phyloP scores from a whole-genome alignment of 768 basidiomycete genomes.

The Tulasnella sp. region DNA sequence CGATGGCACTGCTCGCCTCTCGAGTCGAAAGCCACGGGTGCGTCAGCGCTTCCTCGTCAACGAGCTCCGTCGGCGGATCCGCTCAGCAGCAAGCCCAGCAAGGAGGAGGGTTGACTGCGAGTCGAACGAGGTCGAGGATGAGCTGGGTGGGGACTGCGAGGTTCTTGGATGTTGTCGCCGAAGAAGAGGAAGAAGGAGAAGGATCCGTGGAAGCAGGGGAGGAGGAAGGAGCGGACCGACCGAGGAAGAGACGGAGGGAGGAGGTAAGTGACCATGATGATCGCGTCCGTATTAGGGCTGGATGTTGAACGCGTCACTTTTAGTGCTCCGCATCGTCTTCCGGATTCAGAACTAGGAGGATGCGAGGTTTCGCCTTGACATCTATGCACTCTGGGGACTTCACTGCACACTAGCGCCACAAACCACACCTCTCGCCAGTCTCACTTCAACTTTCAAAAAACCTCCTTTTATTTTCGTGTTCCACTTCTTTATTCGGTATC shows the following conservation, averaged over 20 bases:
- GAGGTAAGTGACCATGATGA: background rate
- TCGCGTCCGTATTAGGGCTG: background rate
- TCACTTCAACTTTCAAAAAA: background rate
- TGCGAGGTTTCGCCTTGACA: background rate
- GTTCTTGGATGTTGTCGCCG: constrained; percentile 12
- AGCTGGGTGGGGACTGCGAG: background rate
- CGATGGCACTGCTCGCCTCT: background rate
- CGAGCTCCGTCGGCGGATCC: background rate
- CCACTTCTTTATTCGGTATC: background rate
- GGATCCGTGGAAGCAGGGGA: background rate
- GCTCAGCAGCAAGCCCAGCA: background rate
- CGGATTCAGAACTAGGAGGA: background rate
- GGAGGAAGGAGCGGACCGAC: background rate
- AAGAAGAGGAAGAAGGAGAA: constrained; percentile 14
- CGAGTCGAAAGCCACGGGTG: background rate
- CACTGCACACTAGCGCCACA: background rate
- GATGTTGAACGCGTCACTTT: background rate
- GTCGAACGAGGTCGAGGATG: background rate
- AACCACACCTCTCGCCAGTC: background rate
- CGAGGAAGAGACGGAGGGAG: constrained; percentile 4
- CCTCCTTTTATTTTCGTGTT: background rate
- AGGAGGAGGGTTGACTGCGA: background rate
- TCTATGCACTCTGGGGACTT: background rate
- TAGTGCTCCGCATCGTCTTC: background rate
- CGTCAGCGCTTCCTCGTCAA: background rate